Base-by-base conservation (phyloP, 257 asterid species). In the Capsicum pubescens region DNA sequence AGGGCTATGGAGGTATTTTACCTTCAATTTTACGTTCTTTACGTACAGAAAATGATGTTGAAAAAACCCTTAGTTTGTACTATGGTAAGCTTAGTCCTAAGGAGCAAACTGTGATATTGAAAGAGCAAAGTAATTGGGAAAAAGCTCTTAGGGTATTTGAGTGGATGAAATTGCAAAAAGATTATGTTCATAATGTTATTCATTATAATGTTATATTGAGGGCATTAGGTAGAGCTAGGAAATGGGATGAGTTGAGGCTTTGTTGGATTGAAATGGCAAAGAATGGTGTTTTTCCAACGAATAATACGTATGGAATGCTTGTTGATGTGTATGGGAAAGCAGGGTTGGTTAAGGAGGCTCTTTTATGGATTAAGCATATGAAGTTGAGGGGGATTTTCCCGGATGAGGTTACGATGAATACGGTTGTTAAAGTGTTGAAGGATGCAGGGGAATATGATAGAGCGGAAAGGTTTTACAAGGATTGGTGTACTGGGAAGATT, bases 211-310 rank as follows among this genome's bases (percentile, higher is more conserved):
- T 96, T 8, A 97, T 96, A 86, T 96, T 96, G 79, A 89, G 98
- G 9, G 87, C 95, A 0, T 82, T 96, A 82, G 99, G 99, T 74
- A 87, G 93, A 81, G 98, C 99, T 54, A 87, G 86, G 84, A 93
- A 88, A 90, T 96, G 99, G 99, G 99, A 94, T 84, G 94, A 94
- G 59, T 87, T 96, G 92, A 92, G 99, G 88, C 97, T 92, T n/a
- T 92, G 95, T 84, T 95, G 99, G 99, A 89, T 94, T 84, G 97
- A 95, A 52, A 95, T 95, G 99, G 97, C 98, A 0, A 91, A 93
- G 74, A 86, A 79, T 48, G 90, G 92, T 7, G 91, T 95, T 82
- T 83, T 89, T 42, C 95, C 99, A 3, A 90, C 98, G 14, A 95
- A 95, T 58, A 94, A 96, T 87, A 96, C 99, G 0, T 96, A 94